phyloP scores from a whole-genome alignment of 106 monocot species.

The Dendrobium huoshanense region DNA sequence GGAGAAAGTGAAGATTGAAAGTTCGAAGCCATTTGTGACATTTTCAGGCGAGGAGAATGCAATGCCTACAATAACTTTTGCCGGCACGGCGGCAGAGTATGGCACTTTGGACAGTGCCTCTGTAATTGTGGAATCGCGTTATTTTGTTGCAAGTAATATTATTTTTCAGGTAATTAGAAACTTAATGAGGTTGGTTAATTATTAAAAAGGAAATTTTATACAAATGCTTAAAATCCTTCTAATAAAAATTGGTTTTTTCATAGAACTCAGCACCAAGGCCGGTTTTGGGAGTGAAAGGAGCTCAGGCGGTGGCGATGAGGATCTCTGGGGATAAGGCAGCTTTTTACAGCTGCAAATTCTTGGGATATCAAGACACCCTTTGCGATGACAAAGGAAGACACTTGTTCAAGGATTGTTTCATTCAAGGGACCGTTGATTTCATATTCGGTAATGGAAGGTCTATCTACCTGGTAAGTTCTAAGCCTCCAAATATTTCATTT shows the following conservation, averaged over 20 bases:
- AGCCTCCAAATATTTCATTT: not conserved
- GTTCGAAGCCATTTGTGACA: conserved; percentile 9
- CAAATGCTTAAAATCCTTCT: not conserved
- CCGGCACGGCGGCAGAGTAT: conserved; percentile 14
- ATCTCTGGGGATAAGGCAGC: conserved; percentile 41
- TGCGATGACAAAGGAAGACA: conserved; percentile 54
- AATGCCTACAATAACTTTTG: conserved; percentile 22
- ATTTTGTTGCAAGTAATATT: conserved; percentile 27
- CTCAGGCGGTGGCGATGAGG: conserved; percentile 39
- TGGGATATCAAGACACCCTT: conserved; percentile 46
- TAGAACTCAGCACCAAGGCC: conserved; percentile 34
- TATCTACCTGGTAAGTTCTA: conserved; percentile 33
- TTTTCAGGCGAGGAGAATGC: conserved; percentile 9
- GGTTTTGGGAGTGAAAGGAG: conserved; percentile 7
- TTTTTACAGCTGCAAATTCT: conserved; percentile 37
- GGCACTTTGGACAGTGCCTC: conserved; percentile 30
- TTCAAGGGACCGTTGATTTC: conserved; percentile 49
- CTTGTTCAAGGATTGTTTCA: conserved; percentile 42
- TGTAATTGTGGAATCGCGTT: conserved; percentile 22
- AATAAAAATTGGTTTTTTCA: not conserved
- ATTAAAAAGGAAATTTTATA: not conserved
- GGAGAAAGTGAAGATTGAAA: conserved; percentile 15
- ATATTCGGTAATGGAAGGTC: conserved; percentile 65
- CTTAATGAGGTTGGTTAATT: not conserved
- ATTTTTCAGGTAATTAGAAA: conserved; percentile 14